Evolutionary conservation across 768 basidiomycete species (phyloP).

Genomic region (Mycena rosella): DNA sequence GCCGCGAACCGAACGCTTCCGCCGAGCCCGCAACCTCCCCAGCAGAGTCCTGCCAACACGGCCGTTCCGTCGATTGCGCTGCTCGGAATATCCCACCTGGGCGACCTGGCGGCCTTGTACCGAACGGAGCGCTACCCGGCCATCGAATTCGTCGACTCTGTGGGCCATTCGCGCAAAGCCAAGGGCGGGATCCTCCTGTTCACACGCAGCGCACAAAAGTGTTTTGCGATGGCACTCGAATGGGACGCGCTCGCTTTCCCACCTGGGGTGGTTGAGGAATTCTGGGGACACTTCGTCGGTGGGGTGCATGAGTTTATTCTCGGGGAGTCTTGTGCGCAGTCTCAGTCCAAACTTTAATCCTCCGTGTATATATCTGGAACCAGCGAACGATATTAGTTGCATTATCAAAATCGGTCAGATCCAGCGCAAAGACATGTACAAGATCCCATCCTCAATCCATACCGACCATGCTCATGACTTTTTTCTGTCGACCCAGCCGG

Average conservation of each 20-base stretch:
- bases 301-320: conserved; percentile 24
- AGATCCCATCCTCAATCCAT: no score
- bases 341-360: neutral
- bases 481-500: no score
- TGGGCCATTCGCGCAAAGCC: conserved; percentile 32
- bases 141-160: conserved; percentile 31
- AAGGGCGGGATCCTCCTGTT: conserved; percentile 33
- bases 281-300: conserved; percentile 15
- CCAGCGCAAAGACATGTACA: neutral
- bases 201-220: conserved; percentile 20
- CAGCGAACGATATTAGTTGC: neutral
- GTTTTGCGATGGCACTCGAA: conserved; percentile 31
- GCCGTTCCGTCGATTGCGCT: conserved; percentile 25
- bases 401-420: neutral
- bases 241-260: conserved; percentile 28
- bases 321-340: neutral
- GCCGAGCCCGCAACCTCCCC: neutral
- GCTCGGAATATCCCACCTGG: conserved; percentile 33
- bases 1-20: conserved; percentile 25
- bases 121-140: conserved; percentile 23
- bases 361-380: neutral
- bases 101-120: conserved; percentile 23
- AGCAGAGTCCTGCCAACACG: neutral
- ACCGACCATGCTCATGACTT: no score
- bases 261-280: conserved; percentile 31